Base-by-base conservation (phyloP, 805 yeast species). In the Candida mattraensis region DNA sequence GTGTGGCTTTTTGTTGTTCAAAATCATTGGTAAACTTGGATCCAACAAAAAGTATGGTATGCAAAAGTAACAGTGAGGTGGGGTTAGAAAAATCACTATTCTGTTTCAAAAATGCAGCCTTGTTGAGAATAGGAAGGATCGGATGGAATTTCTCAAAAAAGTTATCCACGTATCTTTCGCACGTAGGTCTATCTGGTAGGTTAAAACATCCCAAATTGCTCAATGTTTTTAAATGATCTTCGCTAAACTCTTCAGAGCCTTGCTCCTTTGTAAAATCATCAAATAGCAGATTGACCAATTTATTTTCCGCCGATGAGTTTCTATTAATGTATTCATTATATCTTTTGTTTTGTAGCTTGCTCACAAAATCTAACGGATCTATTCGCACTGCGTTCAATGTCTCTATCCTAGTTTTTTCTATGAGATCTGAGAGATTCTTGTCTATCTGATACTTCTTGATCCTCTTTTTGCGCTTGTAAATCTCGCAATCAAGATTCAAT, bases 131-230 rank as follows among this genome's bases (percentile, higher is more conserved):
- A 7, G 93, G 91, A 56, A 81, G 69, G 14, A 72, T 47, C 1
- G 88, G 88, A 50, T 83, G 87, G 21, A 81, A 70, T 42, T 72
- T 72, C 25, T 67, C 71, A 48, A 84, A 83, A 58, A 69, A 83
- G 31, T 72, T 62, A 26, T 76, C 68, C 24, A 83, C 67, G 39
- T 82, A 62, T 44, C 76, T 83, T 43, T 73, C 74, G 39, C 82
- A 71, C 13, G 82, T 60, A 13, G 72, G 76, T 28, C 67, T 59
- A 7, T 76, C 71, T 2, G 91, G 91, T 22, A 83, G 58, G 33
- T 76, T 60, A 53, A 83, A 82, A 3, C 87, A 85, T n/a, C 87
- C 87, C 39, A 79, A 63, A 35, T 76, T 49, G 47, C 76, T 70
- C 43, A 83, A 63, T 32, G 77, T 71, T 51, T 78, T 83, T 50